Evolutionary conservation across 495 filamentous ascomycete species (phyloP).

Genomic region (Penicillium lividum): DNA sequence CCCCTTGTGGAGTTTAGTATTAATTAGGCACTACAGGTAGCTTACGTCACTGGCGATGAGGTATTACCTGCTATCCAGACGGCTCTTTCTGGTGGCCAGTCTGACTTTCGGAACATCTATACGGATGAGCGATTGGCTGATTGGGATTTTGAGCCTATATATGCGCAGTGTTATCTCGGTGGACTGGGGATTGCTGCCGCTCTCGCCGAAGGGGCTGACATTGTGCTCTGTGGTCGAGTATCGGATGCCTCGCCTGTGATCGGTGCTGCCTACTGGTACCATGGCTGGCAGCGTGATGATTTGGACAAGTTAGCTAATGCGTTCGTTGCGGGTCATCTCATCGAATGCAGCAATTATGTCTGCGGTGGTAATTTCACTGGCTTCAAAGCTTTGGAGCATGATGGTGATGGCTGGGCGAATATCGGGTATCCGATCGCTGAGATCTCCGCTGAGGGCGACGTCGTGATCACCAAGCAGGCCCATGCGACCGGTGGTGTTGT

Average conservation of each 20-base stretch:
- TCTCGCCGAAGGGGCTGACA: constrained; percentile 54
- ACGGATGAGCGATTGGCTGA: constrained; percentile 48
- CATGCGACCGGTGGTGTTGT: constrained; percentile 36
- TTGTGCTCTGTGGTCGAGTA: constrained; percentile 59
- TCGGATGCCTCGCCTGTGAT: constrained; percentile 57
- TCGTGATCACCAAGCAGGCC: constrained; percentile 47
- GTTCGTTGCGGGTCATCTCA: constrained; percentile 56
- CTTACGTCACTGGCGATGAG: constrained; percentile 56
- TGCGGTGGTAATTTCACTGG: constrained; percentile 60
- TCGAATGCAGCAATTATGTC: constrained; percentile 58
- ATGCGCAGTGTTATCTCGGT: constrained; percentile 56
- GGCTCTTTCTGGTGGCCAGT: constrained; percentile 35
- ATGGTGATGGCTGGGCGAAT: constrained; percentile 42
- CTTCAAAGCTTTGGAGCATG: constrained; percentile 48
- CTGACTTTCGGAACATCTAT: constrained; percentile 51
- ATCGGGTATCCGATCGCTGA: constrained; percentile 62
- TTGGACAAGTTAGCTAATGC: constrained; percentile 53
- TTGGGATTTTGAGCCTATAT: constrained; percentile 57
- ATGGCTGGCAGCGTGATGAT: constrained; percentile 45
- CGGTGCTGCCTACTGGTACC: constrained; percentile 50
- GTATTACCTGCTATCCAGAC: constrained; percentile 46
- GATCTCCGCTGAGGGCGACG: constrained; percentile 48
- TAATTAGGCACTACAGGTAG: constrained; percentile 21
- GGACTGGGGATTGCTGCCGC: constrained; percentile 51
- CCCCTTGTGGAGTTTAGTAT: not conserved